Evolutionary conservation across 306 rosid species (phyloP), one percentile per base, ranked within the genome.

Genomic region (Arachis hypogaea): DNA sequence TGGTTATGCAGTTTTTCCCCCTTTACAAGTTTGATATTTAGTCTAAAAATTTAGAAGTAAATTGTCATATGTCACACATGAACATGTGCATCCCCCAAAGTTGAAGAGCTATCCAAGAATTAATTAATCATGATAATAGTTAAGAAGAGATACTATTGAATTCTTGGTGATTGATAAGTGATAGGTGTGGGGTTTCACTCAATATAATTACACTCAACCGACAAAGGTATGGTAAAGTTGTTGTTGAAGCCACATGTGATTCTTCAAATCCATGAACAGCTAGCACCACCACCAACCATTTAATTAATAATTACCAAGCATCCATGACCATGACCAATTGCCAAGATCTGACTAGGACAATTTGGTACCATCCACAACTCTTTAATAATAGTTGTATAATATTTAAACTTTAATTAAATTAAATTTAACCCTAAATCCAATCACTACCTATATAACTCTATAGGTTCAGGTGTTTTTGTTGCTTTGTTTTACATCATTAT

Each of bases 331-430:
- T 50, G 56, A 46, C 64, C 33, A 22, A 36, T 10, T 41, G 61
- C 33, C 69, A 65, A 58, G 45, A 55, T 56, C 18, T 69, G 89
- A 85, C 65, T 69, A 62, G 56, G 89, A 82, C 89, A 65, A 36
- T 61, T 64, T 63, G 12, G 30, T 66, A 28, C 16, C 66, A 57
- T 61, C 67, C 55, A 75, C 0, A 51, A 59, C 66, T 22, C 28
- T 22, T 22, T 22, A 22, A 22, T 22, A 2, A 33, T 33, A 33
- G 4, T 33, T 33, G 4, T 33, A 33, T 33, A 33, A 33, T 33
- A 38, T 51, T 58, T 47, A 78, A 63, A 14, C 44, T 68, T 69
- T 69, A 49, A 71, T 33, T 33, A 61, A 33, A 68, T 71, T 16
- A 47, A 65, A 46, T 10, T 46, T 7, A 38, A 63, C 58, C 76